Evolutionary conservation across 768 basidiomycete genomes (phyloP).

Genomic region (Termitomyces sp.): DNA sequence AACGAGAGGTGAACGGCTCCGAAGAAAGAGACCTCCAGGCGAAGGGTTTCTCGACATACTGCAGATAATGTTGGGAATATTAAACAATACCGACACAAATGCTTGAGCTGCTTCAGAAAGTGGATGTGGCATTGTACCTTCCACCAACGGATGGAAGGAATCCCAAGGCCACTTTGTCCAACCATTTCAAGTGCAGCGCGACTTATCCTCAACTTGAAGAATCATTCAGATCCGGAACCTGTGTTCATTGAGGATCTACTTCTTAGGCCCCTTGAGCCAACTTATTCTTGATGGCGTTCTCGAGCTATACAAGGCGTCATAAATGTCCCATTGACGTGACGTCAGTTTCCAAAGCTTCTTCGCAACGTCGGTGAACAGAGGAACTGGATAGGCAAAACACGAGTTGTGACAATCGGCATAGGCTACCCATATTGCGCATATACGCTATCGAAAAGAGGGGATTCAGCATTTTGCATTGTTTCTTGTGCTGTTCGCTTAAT

Average conservation of each 20-base stretch:
- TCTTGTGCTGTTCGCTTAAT: conserved; percentile 1
- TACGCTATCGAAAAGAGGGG: neutral
- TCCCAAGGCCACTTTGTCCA: neutral
- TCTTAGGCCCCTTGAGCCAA: neutral
- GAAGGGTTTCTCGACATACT: neutral
- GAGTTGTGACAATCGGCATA: neutral
- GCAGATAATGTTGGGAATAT: neutral
- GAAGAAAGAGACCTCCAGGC: neutral
- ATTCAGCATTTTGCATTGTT: conserved; percentile 2
- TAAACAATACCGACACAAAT: neutral
- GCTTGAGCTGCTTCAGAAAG: neutral
- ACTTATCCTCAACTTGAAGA: neutral
- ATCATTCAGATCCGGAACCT: neutral
- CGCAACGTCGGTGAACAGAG: neutral
- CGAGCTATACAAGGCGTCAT: neutral
- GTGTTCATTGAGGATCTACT: neutral
- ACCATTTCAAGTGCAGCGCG: neutral
- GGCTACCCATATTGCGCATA: neutral
- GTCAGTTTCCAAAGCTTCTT: neutral
- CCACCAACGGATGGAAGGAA: neutral
- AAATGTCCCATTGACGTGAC: neutral
- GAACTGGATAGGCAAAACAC: neutral
- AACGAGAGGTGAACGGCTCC: neutral
- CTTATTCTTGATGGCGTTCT: neutral
- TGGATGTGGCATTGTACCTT: neutral